Evolutionary conservation across 108 stramenopile species (phyloP).

Genomic region (Cyclotella choctawhatcheeana): DNA sequence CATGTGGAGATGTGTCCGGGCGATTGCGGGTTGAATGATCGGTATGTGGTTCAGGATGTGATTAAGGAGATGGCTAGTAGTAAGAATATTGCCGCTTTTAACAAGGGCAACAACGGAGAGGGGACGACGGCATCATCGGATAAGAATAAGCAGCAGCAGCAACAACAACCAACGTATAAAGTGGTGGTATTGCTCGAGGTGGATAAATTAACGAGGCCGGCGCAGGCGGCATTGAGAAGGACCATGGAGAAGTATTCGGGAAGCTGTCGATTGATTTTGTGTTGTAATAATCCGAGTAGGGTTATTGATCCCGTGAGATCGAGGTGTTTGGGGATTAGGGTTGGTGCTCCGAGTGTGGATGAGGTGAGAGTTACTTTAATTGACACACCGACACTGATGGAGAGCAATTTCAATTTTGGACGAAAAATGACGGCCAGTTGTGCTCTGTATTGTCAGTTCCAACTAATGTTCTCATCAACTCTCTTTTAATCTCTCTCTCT

Average conservation of each 20-base stretch:
- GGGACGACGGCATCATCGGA: no score
- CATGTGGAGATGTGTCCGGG: constrained; percentile 97
- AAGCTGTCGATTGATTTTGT: constrained; percentile 95
- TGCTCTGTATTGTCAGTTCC: neutral
- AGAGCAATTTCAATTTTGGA: no score
- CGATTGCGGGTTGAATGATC: constrained; percentile 96
- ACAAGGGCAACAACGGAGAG: no score
- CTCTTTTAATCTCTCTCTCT: neutral
- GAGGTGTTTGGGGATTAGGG: constrained; percentile 95
- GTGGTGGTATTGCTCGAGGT: constrained; percentile 95
- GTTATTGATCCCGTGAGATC: constrained; percentile 96
- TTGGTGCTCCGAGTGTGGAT: constrained; percentile 84
- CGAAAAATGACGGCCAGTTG: no score
- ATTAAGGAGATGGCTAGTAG: constrained; percentile 98
- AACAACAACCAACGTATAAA: constrained; percentile 81
- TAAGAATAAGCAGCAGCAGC: no score
- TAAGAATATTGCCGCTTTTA: constrained; percentile 60
- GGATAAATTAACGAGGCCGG: constrained; percentile 91
- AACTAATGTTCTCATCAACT: neutral
- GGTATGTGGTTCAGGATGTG: constrained; percentile 97
- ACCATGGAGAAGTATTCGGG: constrained; percentile 98
- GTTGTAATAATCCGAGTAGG: constrained; percentile 88
- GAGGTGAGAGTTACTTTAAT: constrained; percentile 52
- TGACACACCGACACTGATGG: no score
- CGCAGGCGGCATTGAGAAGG: constrained; percentile 93